Evolutionary conservation across 2,329 filamentous ascomycete genomes (phyloP).

Genomic region (Curvularia sp.): DNA sequence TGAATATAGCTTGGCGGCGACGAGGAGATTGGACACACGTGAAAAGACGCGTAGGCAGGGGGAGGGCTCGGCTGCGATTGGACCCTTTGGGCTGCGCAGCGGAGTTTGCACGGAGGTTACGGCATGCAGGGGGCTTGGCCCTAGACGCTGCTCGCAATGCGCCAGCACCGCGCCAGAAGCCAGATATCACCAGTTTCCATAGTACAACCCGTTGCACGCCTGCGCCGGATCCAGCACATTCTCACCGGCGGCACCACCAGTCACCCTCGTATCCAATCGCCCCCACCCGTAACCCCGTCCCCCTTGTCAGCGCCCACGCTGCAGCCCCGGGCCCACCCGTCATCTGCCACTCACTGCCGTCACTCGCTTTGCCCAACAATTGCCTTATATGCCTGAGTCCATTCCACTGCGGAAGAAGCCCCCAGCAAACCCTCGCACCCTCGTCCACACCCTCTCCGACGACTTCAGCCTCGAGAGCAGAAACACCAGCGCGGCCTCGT

Average conservation of each 20-base stretch:
- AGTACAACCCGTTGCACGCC: background rate
- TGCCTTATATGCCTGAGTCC: constrained; percentile 49
- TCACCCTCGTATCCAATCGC: background rate
- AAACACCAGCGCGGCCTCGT: constrained; percentile 24
- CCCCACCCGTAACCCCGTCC: constrained; percentile 15
- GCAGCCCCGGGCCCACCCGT: constrained; percentile 15
- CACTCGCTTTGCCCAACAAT: constrained; percentile 27
- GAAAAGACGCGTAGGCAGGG: constrained; percentile 15
- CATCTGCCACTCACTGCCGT: constrained; percentile 15
- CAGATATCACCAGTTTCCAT: constrained; percentile 19
- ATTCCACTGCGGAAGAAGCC: constrained; percentile 45
- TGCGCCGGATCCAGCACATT: background rate
- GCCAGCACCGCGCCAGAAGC: constrained; percentile 7
- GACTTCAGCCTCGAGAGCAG: constrained; percentile 23
- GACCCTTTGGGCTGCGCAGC: constrained; percentile 11
- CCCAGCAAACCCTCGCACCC: constrained; percentile 24
- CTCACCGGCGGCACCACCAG: background rate
- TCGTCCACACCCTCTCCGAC: constrained; percentile 25
- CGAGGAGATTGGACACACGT: constrained; percentile 1
- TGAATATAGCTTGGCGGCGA: background rate
- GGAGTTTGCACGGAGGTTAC: constrained; percentile 13
- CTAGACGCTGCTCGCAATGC: background rate
- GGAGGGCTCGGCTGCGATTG: constrained; percentile 18
- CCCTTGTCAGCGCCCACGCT: constrained; percentile 11
- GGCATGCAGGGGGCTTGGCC: constrained; percentile 24